A percentile compares a stretch with the other conserved stretches of the same genome.
Evolutionary conservation across 2,329 filamentous ascomycete species (phyloP).

Genomic region (Pestalotiopsis sp.): DNA sequence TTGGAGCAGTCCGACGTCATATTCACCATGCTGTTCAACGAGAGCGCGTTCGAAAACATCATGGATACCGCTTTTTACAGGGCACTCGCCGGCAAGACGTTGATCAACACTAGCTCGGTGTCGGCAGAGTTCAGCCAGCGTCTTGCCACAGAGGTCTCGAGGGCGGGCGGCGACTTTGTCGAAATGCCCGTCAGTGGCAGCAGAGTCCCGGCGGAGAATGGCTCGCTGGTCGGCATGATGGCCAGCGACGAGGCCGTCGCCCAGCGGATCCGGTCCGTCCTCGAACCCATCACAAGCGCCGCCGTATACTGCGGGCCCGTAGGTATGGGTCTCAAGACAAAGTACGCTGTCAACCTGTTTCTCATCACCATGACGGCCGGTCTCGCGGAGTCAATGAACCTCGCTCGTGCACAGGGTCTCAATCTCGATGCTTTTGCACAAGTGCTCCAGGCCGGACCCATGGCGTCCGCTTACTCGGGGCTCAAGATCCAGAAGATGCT

Average conservation of each 20-base stretch:
- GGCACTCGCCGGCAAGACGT: constrained; percentile 30
- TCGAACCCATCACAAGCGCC: constrained; percentile 29
- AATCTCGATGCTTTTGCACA: constrained; percentile 29
- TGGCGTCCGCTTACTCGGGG: constrained; percentile 33
- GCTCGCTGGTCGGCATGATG: constrained; percentile 35
- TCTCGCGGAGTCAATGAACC: constrained; percentile 34
- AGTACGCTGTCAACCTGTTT: constrained; percentile 34
- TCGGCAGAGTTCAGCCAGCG: constrained; percentile 26
- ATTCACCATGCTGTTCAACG: constrained; percentile 35
- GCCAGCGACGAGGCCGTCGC: constrained; percentile 29
- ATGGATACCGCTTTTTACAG: constrained; percentile 23
- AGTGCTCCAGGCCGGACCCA: constrained; percentile 32
- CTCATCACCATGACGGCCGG: constrained; percentile 33
- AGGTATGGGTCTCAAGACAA: constrained; percentile 32
- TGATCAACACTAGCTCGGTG: constrained; percentile 34
- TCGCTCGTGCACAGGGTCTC: constrained; percentile 33
- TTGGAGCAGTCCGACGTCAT: constrained; percentile 29
- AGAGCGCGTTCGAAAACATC: constrained; percentile 25
- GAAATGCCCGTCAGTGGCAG: constrained; percentile 40
- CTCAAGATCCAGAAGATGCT: constrained; percentile 33
- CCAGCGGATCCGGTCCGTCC: constrained; percentile 24
- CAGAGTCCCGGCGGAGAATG: constrained; percentile 34
- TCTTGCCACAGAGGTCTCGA: constrained; percentile 23
- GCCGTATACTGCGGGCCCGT: constrained; percentile 37
- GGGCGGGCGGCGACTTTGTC: constrained; percentile 30